phyloP scores from a whole-genome alignment of 306 rosid genomes.

The Astragalus glycyphyllos region DNA sequence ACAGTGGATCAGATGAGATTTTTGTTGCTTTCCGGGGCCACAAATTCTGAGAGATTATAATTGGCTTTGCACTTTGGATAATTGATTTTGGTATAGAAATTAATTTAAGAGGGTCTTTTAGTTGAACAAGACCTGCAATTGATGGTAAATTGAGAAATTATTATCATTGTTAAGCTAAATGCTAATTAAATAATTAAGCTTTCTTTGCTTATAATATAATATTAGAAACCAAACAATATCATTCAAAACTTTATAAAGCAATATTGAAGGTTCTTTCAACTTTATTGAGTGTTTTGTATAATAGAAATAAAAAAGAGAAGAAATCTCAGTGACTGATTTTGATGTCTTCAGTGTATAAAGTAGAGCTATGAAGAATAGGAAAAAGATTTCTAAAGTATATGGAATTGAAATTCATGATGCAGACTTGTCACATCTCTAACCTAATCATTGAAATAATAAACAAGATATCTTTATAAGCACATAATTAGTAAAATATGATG shows the following conservation, averaged over 20 bases:
- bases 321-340: conserved; percentile 31
- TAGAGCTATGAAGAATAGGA: conserved; percentile 31
- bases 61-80: conserved; percentile 48
- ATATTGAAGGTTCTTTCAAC: conserved; percentile 40
- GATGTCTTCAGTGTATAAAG: conserved; percentile 38
- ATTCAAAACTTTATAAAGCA: conserved; percentile 40
- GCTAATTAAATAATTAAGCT: conserved; percentile 27
- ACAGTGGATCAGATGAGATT: conserved; percentile 52
- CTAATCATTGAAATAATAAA: conserved; percentile 28
- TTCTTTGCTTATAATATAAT: conserved; percentile 50
- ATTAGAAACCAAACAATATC: conserved; percentile 18
- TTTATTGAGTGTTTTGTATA: conserved; percentile 42
- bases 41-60: conserved; percentile 55
- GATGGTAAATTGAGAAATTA: conserved; percentile 27
- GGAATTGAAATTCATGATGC: conserved; percentile 36
- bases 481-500: conserved; percentile 39
- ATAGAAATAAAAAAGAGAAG: conserved; percentile 28
- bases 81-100: conserved; percentile 52
- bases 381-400: conserved; percentile 33
- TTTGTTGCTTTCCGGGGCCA: conserved; percentile 61
- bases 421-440: conserved; percentile 42
- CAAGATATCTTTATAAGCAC: conserved; percentile 36
- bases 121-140: conserved; percentile 74
- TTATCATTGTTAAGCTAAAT: conserved; percentile 8
- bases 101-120: conserved; percentile 60